These are phyloP conservation scores for Candida manassasensis DNA, from an alignment of 805 yeast genomes.

Conservation along the genomic window DNA sequence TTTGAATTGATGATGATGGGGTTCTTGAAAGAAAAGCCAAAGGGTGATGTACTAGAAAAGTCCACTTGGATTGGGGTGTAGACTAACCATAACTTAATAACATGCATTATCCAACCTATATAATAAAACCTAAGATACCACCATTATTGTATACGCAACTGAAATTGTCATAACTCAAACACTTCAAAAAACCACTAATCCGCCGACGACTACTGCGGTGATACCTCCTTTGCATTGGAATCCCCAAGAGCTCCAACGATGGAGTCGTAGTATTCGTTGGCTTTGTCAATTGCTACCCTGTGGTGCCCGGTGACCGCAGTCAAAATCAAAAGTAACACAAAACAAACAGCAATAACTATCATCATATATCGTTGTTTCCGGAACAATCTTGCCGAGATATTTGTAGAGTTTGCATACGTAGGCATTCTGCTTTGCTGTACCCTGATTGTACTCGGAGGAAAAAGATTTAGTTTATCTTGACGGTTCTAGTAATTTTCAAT, in stretches of 20 bases:
- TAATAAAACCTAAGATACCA: too few species aligned
- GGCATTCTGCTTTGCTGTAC: neutral
- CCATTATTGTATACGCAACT: too few species aligned
- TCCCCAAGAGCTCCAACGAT: neutral
- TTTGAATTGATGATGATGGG: conserved; percentile 71
- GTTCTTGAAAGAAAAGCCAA: conserved; percentile 56
- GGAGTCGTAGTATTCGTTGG: conserved; percentile 1
- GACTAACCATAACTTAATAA: conserved; percentile 8
- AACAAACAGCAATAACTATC: conserved; percentile 17
- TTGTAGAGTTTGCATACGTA: conserved; percentile 22
- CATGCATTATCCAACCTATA: neutral
- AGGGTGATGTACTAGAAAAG: conserved; percentile 65
- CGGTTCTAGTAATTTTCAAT: too few species aligned
- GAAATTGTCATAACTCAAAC: too few species aligned
- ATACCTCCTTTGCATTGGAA: too few species aligned
- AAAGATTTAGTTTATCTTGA: too few species aligned
- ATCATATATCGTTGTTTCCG: conserved; percentile 27
- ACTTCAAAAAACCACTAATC: too few species aligned
- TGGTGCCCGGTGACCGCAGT: conserved; percentile 27
- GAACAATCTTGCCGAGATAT: conserved; percentile 25
- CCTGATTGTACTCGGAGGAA: too few species aligned
- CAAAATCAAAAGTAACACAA: conserved; percentile 21
- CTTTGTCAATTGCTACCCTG: conserved; percentile 9
- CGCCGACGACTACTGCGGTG: too few species aligned
- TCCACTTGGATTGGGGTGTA: conserved; percentile 64